Percentiles rank a stretch among this genome's conserved stretches.
Conservation (phyloP, 1,139 yeast species). For the Yamadazyma siamensis region DNA sequence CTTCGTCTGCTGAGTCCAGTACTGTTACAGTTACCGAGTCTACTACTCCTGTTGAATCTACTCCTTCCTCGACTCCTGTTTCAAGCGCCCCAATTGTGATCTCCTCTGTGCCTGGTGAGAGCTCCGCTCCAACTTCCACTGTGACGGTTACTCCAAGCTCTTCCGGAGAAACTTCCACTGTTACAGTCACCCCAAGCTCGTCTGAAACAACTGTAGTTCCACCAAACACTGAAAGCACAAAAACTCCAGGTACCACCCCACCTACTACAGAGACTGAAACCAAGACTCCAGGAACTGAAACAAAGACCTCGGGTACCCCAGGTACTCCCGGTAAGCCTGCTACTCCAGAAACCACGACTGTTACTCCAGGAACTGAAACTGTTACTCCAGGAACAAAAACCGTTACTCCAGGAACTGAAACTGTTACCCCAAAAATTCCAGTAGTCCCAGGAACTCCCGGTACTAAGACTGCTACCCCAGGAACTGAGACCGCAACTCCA, state of each 20-base stretch:
- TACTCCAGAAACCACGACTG: slow-evolving; percentile 1
- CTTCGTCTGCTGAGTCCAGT: slow-evolving; percentile 1
- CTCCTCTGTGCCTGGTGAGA: slow-evolving; percentile 1
- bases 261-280: slow-evolving; percentile 1
- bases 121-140: slow-evolving; percentile 3
- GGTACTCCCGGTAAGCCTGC: slow-evolving; percentile 2
- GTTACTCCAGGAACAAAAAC: neutral
- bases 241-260: no score
- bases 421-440: neutral
- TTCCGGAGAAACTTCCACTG: slow-evolving; percentile 1
- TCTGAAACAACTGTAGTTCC: no score
- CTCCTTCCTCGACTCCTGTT: neutral
- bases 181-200: slow-evolving; percentile 1
- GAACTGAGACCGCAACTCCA: neutral
- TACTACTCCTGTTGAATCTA: slow-evolving; percentile 1
- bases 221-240: neutral
- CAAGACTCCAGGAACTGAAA: neutral
- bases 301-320: neutral
- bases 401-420: slow-evolving; percentile 1
- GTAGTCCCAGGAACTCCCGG: slow-evolving; percentile 2
- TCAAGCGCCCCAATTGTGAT: neutral
- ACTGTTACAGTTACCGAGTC: slow-evolving; percentile 1
- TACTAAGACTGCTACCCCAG: slow-evolving; percentile 1
- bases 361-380: slow-evolving; percentile 1
- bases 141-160: slow-evolving; percentile 1